These are phyloP conservation scores for Wickerhamomyces bovis DNA, from an alignment of 805 yeast genomes.

Conservation along the genomic window DNA sequence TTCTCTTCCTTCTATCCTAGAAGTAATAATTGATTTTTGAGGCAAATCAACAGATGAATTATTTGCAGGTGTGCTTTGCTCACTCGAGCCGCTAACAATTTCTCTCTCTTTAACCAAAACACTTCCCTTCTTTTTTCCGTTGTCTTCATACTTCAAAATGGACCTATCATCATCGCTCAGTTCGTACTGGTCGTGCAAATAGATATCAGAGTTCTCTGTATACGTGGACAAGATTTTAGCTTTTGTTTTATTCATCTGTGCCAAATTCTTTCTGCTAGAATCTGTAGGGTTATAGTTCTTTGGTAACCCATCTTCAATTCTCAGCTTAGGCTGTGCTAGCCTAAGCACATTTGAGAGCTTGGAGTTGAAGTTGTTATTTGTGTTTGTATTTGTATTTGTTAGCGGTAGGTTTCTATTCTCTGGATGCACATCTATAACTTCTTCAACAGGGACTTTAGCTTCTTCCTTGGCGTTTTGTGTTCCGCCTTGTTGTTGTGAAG, in stretches of 20 bases:
- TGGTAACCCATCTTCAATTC: neutral
- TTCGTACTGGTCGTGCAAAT: conserved; percentile 9
- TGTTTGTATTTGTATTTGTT: neutral
- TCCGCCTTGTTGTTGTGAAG: neutral
- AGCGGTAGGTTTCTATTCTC: neutral
- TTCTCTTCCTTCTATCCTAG: neutral
- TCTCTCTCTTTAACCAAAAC: neutral
- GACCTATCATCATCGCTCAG: conserved; percentile 16
- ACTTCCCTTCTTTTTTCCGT: neutral
- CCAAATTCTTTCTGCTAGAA: neutral
- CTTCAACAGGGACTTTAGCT: neutral
- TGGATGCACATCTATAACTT: neutral
- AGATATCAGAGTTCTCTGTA: conserved; percentile 5
- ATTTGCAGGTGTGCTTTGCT: neutral
- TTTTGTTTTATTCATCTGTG: neutral
- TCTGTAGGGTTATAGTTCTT: neutral
- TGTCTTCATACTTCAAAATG: conserved; percentile 2
- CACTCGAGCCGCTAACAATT: neutral
- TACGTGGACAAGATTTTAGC: neutral
- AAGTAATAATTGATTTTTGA: neutral
- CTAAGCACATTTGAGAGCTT: neutral
- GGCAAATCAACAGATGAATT: neutral
- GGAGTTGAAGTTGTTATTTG: neutral
- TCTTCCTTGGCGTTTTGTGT: neutral
- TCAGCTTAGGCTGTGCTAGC: neutral